phyloP scores from a whole-genome alignment of 2,329 filamentous ascomycete genomes.

The Xylariaceae sp. region DNA sequence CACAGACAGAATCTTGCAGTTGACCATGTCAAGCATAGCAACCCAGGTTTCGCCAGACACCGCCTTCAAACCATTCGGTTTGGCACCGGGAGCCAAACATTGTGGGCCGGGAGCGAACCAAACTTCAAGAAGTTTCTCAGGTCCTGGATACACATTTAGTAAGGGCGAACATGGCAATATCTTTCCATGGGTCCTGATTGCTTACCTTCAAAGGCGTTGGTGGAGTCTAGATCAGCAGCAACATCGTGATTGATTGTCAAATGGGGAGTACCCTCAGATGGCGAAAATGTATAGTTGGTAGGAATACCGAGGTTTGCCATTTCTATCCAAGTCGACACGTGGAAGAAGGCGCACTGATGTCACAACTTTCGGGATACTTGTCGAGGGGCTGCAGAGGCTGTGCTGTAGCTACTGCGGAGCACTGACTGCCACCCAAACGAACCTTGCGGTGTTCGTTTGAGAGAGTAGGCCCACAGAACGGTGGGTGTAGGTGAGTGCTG shows the following conservation, averaged over 20 bases:
- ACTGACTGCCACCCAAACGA: slow-evolving; percentile 98
- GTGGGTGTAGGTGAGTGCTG: slow-evolving; percentile 64
- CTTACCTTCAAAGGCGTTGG: slow-evolving; percentile 89
- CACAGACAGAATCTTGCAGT: slow-evolving; percentile 95
- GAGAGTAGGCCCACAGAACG: slow-evolving; percentile 93
- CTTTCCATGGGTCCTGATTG: background rate
- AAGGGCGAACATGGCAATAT: background rate
- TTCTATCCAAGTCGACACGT: slow-evolving; percentile 43
- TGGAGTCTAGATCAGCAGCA: slow-evolving; percentile 86
- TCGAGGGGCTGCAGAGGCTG: slow-evolving; percentile 22
- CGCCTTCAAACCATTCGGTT: slow-evolving; percentile 76
- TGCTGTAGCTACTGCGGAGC: slow-evolving; percentile 68
- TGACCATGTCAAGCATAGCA: slow-evolving; percentile 94
- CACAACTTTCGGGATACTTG: too few relatives aligned
- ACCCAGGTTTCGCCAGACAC: slow-evolving; percentile 86
- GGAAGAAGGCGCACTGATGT: slow-evolving; percentile 12
- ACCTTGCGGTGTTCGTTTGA: slow-evolving; percentile 89
- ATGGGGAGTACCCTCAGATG: slow-evolving; percentile 78
- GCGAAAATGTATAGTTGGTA: slow-evolving; percentile 76
- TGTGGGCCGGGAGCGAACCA: slow-evolving; percentile 87
- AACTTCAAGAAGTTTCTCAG: slow-evolving; percentile 96
- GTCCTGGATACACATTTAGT: slow-evolving; percentile 49
- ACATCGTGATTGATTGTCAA: slow-evolving; percentile 97
- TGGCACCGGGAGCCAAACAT: slow-evolving; percentile 65
- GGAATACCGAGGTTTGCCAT: slow-evolving; percentile 85